A percentile compares a stretch with the other conserved stretches of the same genome.
phyloP scores from a whole-genome alignment of 2,329 filamentous ascomycete genomes.

The Nothophaeocryptopus gaeumannii region DNA sequence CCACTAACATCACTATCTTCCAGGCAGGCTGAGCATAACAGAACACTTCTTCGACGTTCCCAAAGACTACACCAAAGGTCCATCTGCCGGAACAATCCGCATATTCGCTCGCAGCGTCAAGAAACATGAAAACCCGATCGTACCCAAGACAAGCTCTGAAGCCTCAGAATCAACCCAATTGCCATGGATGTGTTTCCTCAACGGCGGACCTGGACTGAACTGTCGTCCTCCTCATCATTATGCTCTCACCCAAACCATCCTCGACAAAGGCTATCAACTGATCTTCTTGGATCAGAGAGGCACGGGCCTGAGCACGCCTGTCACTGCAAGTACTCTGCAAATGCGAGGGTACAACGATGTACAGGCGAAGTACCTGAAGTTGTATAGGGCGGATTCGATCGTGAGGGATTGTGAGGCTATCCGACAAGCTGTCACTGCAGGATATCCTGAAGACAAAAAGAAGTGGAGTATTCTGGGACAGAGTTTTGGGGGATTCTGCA shows the following conservation, averaged over 20 bases:
- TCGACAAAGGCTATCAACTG: constrained; percentile 78
- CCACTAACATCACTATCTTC: background rate
- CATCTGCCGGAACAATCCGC: constrained; percentile 59
- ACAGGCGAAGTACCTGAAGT: constrained; percentile 77
- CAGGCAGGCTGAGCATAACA: constrained; percentile 71
- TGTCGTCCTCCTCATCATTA: constrained; percentile 72
- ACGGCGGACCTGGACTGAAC: constrained; percentile 81
- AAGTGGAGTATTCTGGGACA: constrained; percentile 88
- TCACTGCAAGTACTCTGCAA: constrained; percentile 70
- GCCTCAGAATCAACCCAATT: constrained; percentile 47
- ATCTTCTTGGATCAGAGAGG: constrained; percentile 89
- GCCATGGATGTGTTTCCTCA: constrained; percentile 68
- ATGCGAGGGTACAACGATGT: constrained; percentile 60
- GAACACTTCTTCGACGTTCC: constrained; percentile 88
- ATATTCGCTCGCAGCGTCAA: constrained; percentile 75
- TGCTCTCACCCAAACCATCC: constrained; percentile 65
- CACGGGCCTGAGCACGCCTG: constrained; percentile 77
- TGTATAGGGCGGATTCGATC: constrained; percentile 86
- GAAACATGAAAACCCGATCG: constrained; percentile 60
- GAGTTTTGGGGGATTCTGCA: constrained; percentile 87
- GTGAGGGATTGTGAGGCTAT: constrained; percentile 87
- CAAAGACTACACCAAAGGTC: constrained; percentile 69
- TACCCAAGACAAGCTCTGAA: constrained; percentile 56
- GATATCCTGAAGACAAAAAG: constrained; percentile 65
- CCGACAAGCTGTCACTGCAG: constrained; percentile 67